phyloP scores from a whole-genome alignment of 2,329 filamentous ascomycete species.

The Penicillium rolfsii region DNA sequence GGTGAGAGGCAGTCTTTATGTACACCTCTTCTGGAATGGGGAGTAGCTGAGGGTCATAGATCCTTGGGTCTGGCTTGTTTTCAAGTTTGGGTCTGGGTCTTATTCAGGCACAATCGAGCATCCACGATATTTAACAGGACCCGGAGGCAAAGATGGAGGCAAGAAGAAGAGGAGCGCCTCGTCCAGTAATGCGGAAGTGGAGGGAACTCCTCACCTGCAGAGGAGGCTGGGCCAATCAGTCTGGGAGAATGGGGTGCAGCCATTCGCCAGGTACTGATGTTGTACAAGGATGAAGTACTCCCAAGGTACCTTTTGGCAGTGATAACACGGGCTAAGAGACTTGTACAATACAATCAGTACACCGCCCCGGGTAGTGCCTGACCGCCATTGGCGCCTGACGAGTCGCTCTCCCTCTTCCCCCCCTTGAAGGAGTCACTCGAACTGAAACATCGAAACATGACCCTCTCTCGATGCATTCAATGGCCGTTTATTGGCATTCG shows the following conservation, averaged over 20 bases:
- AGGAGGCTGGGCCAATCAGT: slow-evolving; percentile 40
- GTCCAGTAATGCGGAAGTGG: slow-evolving; percentile 25
- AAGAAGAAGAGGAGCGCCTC: slow-evolving; percentile 19
- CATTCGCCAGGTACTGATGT: neutral
- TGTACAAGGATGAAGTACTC: neutral
- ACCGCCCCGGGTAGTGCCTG: slow-evolving; percentile 19
- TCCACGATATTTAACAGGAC: slow-evolving; percentile 11
- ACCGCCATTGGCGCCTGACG: slow-evolving; percentile 32
- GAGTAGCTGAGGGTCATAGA: neutral
- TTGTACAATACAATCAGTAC: neutral
- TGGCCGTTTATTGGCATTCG: neutral
- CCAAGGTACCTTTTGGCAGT: neutral
- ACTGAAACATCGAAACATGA: slow-evolving; percentile 19
- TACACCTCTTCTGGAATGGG: neutral
- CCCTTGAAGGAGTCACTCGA: neutral
- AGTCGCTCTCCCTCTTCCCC: neutral
- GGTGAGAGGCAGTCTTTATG: neutral
- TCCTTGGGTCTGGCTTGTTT: neutral
- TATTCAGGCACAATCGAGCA: slow-evolving; percentile 9
- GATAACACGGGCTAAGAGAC: neutral
- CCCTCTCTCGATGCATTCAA: neutral
- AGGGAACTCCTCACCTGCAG: slow-evolving; percentile 30
- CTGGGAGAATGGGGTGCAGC: neutral
- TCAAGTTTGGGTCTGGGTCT: neutral
- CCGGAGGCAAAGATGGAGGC: slow-evolving; percentile 6